phyloP scores from a whole-genome alignment of 805 yeast species.

The Yarrowia sp. region DNA sequence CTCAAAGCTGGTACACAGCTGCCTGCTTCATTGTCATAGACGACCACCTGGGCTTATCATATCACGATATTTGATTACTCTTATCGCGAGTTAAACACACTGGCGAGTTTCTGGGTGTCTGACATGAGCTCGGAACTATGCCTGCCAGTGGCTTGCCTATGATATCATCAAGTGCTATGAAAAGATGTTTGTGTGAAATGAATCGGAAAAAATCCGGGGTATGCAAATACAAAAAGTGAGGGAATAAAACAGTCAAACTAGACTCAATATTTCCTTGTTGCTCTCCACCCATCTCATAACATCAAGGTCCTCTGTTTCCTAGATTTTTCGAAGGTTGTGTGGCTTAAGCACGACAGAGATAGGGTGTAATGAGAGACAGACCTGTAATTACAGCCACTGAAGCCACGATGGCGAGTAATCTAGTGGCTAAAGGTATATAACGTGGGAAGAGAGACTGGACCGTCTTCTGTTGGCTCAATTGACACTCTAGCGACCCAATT shows the following conservation, averaged over 20 bases:
- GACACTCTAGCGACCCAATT: neutral
- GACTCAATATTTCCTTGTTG: neutral
- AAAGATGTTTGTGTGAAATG: too few relatives aligned
- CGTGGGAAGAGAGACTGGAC: neutral
- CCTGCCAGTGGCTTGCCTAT: constrained; percentile 3
- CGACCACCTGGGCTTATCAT: too few relatives aligned
- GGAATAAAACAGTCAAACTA: too few relatives aligned
- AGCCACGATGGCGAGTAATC: neutral
- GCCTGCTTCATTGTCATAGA: too few relatives aligned
- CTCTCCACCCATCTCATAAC: neutral
- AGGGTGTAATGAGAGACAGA: neutral
- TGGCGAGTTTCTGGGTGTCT: neutral
- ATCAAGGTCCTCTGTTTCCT: neutral
- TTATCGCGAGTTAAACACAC: neutral
- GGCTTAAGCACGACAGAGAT: constrained; percentile 30
- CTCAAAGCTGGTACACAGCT: too few relatives aligned
- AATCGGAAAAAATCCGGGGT: too few relatives aligned
- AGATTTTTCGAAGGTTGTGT: constrained; percentile 6
- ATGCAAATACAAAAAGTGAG: too few relatives aligned
- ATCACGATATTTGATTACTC: neutral
- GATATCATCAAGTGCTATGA: too few relatives aligned
- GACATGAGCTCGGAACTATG: constrained; percentile 5
- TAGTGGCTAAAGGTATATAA: constrained; percentile 9
- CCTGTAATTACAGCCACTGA: constrained; percentile 1
- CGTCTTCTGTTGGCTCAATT: neutral